Evolutionary conservation across 2,329 filamentous ascomycete genomes (phyloP).

Genomic region (Cordyceps farinosa): DNA sequence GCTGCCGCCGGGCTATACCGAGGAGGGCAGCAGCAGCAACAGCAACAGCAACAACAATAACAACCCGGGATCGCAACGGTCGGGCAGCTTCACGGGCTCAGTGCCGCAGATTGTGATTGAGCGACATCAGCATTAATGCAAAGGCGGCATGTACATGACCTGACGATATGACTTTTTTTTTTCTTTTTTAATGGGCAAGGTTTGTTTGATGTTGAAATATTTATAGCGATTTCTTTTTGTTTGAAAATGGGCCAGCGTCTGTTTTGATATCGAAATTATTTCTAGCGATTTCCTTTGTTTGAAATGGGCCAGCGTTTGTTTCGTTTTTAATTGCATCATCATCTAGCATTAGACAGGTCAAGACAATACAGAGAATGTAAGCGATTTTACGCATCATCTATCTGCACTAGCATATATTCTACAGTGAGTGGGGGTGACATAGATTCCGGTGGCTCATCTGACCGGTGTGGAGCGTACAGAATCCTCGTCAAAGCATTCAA

Average conservation of each 20-base stretch:
- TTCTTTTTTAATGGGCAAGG: background rate
- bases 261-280: no score
- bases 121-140: constrained; percentile 5
- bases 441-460: no score
- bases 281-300: no score
- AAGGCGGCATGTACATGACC: background rate
- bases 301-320: no score
- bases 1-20: constrained; percentile 51
- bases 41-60: no score
- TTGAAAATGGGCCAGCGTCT: background rate
- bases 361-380: background rate
- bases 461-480: no score
- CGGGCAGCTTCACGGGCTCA: background rate
- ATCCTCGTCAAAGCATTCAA: no score
- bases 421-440: no score
- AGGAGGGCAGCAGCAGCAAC: constrained; percentile 20
- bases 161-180: background rate
- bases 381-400: no score
- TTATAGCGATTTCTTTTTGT: background rate
- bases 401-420: no score
- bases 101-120: constrained; percentile 22
- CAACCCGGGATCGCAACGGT: background rate
- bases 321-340: background rate
- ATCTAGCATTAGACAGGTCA: background rate
- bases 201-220: background rate